phyloP scores from a whole-genome alignment of 1,284 basidiomycete species.

The Kwoniella shivajii region DNA sequence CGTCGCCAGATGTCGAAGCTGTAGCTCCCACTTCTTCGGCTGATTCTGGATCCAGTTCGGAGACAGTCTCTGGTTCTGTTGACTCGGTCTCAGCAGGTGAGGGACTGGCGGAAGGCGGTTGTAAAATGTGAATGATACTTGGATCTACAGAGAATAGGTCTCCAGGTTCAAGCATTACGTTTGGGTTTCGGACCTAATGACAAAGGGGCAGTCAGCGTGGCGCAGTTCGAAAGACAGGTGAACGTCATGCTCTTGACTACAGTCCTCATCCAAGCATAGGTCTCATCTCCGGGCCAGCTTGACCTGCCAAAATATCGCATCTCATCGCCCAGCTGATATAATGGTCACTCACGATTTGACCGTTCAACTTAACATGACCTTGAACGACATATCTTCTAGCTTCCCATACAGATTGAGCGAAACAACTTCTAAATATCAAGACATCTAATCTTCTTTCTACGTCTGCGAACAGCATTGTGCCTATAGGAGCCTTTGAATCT shows the following conservation, averaged over 20 bases:
- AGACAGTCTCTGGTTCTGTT: conserved; percentile 24
- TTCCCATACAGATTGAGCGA: conserved; percentile 87
- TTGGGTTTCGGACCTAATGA: conserved; percentile 74
- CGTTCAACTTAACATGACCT: conserved; percentile 87
- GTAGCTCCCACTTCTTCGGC: conserved; percentile 15
- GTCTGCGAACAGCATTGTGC: conserved; percentile 87
- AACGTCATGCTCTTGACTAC: too few relatives aligned
- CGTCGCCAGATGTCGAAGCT: conserved; percentile 14
- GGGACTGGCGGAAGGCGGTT: conserved; percentile 20
- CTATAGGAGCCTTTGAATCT: conserved; percentile 67
- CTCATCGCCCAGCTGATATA: too few relatives aligned
- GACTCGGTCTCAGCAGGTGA: conserved; percentile 29
- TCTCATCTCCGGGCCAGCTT: too few relatives aligned
- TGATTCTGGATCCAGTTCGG: conserved; percentile 12
- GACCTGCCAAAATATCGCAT: too few relatives aligned
- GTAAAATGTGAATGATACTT: conserved; percentile 72
- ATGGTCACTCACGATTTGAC: conserved; percentile 75
- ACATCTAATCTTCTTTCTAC: conserved; percentile 94
- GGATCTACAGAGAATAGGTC: conserved; percentile 93
- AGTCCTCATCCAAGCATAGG: too few relatives aligned
- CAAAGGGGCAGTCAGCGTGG: background rate
- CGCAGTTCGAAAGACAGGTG: background rate
- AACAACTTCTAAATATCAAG: conserved; percentile 87
- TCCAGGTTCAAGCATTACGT: conserved; percentile 87
- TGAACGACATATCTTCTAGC: conserved; percentile 83